Conservation (phyloP, 345 rosid species). For the Adansonia digitata region DNA sequence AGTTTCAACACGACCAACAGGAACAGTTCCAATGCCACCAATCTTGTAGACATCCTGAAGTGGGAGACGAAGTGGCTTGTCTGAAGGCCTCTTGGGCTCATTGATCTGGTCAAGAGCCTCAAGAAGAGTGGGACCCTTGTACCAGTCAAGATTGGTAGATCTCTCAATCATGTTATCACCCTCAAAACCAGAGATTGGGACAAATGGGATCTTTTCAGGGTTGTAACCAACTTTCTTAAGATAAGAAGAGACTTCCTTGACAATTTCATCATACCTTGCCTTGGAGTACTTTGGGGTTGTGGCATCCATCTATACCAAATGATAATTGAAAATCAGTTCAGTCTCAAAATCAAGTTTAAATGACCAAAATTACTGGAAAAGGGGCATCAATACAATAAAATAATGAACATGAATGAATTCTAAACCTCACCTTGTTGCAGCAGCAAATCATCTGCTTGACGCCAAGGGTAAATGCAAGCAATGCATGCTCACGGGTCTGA, state of each 20-base stretch:
- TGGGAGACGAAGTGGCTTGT: conserved; percentile 53
- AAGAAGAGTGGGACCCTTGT: conserved; percentile 40
- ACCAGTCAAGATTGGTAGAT: conserved; percentile 43
- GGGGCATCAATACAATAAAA: background rate
- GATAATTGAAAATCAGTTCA: background rate
- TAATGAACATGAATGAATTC: background rate
- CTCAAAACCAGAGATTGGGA: conserved; percentile 38
- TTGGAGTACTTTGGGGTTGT: conserved; percentile 36
- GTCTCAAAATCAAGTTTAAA: background rate
- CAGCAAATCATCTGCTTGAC: conserved; percentile 78
- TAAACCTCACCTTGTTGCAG: conserved; percentile 55
- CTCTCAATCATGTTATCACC: conserved; percentile 49
- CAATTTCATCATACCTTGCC: conserved; percentile 35
- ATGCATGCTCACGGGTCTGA: conserved; percentile 73
- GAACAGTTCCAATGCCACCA: conserved; percentile 59
- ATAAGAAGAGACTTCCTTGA: background rate
- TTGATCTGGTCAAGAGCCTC: conserved; percentile 35
- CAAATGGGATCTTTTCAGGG: conserved; percentile 35
- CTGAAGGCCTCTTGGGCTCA: conserved; percentile 41
- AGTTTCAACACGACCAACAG: conserved; percentile 51
- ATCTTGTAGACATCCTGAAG: conserved; percentile 66
- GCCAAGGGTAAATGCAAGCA: conserved; percentile 74
- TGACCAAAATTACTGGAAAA: background rate
- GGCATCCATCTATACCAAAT: background rate
- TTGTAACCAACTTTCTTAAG: conserved; percentile 2